Evolutionary conservation across 306 rosid genomes (phyloP).

Genomic region (Prunus kanzakura): DNA sequence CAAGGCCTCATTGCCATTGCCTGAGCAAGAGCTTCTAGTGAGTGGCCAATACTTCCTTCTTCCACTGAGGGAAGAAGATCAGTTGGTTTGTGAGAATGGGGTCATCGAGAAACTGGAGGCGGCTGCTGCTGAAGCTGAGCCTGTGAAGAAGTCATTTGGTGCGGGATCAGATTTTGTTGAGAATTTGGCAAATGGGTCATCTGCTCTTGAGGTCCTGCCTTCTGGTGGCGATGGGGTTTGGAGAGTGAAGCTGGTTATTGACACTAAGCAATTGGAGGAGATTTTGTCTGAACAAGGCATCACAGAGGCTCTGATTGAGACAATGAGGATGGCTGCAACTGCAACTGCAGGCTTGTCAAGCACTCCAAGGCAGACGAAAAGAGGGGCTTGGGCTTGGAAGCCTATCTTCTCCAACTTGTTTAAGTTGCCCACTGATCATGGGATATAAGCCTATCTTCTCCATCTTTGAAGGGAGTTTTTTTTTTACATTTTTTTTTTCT

Average conservation of each 20-base stretch:
- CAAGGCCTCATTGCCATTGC: conserved; percentile 41
- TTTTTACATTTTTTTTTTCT: too few species aligned
- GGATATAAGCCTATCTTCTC: not conserved
- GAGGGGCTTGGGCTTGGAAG: conserved; percentile 12
- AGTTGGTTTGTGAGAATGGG: not conserved
- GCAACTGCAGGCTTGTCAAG: not conserved
- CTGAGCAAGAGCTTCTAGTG: conserved; percentile 32
- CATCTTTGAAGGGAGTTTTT: too few species aligned
- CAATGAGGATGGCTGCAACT: conserved; percentile 30
- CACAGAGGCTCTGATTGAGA: conserved; percentile 31
- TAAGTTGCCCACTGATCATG: conserved; percentile 5
- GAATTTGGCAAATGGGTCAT: conserved; percentile 25
- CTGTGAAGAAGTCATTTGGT: not conserved
- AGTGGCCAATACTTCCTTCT: conserved; percentile 63
- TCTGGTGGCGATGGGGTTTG: conserved; percentile 30
- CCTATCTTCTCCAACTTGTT: conserved; percentile 17
- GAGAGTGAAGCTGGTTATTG: conserved; percentile 31
- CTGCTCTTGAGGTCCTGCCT: conserved; percentile 22
- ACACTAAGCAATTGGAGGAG: conserved; percentile 29
- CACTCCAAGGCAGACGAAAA: conserved; percentile 20
- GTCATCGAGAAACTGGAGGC: not conserved
- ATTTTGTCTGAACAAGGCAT: conserved; percentile 27
- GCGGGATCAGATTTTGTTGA: conserved; percentile 40
- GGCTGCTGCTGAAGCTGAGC: conserved; percentile 15
- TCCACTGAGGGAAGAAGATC: conserved; percentile 33